Evolutionary conservation across 2,329 filamentous ascomycete species (phyloP).

Genomic region (Sporothrix variecibatus): DNA sequence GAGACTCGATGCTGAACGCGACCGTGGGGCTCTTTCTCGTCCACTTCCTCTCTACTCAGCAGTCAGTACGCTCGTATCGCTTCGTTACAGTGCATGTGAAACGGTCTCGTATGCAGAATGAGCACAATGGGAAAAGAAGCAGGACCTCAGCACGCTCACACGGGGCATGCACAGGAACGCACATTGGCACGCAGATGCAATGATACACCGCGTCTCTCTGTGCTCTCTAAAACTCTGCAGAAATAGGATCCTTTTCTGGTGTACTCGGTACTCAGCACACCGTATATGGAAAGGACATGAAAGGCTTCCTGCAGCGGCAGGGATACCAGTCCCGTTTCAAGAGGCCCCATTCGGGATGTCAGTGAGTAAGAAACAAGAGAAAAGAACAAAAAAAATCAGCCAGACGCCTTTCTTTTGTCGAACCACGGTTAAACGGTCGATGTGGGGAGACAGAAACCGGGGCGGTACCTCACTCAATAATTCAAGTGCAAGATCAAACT

Average conservation of each 20-base stretch:
- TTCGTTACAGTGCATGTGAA: constrained; percentile 25
- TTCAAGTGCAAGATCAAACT: not conserved
- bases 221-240: not conserved
- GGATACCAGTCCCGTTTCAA: constrained; percentile 3
- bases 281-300: not conserved
- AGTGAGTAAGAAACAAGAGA: not conserved
- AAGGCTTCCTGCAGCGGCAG: constrained; percentile 8
- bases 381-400: not conserved
- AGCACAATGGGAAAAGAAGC: not conserved
- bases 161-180: not conserved
- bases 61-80: not conserved
- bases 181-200: constrained; percentile 1
- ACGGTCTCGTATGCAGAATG: constrained; percentile 16
- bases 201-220: not conserved
- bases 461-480: not conserved
- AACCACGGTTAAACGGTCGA: not conserved
- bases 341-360: not conserved
- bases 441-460: not conserved
- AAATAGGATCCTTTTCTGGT: not conserved
- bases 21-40: not conserved
- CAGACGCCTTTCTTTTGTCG: not conserved
- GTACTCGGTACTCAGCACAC: not conserved
- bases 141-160: not conserved
- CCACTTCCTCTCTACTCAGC: not conserved
- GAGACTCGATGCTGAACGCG: not conserved